Conservation (phyloP, 2,329 filamentous ascomycete genomes). For the Cytospora chrysosperma region DNA sequence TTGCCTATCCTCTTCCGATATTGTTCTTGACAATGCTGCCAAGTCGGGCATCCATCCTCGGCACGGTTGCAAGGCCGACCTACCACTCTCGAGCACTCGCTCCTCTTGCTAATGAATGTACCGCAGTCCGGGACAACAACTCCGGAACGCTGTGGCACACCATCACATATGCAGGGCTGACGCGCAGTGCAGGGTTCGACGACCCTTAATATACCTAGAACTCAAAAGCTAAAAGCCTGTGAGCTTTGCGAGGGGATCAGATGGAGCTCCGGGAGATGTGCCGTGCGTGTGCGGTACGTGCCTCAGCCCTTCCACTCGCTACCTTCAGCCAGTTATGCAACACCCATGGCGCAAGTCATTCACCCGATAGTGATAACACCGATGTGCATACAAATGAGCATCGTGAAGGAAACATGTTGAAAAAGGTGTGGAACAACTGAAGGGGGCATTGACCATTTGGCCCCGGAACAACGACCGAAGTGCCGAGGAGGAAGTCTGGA, state of each 20-base stretch:
- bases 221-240: background rate
- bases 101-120: background rate
- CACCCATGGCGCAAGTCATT: background rate
- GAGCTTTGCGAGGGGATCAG: background rate
- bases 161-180: background rate
- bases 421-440: background rate
- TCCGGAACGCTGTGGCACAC: background rate
- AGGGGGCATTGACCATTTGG: background rate
- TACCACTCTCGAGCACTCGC: background rate
- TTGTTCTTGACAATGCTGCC: background rate
- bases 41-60: background rate
- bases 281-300: background rate
- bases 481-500: no score
- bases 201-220: background rate
- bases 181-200: background rate
- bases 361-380: background rate
- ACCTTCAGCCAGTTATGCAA: background rate
- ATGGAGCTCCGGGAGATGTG: background rate
- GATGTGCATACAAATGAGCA: background rate
- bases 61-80: background rate
- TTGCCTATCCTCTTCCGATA: no score
- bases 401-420: no score
- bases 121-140: background rate
- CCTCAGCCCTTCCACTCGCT: background rate
- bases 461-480: background rate